phyloP scores from a whole-genome alignment of 176 grass and related monocot genomes.

The Triticum dicoccoides region DNA sequence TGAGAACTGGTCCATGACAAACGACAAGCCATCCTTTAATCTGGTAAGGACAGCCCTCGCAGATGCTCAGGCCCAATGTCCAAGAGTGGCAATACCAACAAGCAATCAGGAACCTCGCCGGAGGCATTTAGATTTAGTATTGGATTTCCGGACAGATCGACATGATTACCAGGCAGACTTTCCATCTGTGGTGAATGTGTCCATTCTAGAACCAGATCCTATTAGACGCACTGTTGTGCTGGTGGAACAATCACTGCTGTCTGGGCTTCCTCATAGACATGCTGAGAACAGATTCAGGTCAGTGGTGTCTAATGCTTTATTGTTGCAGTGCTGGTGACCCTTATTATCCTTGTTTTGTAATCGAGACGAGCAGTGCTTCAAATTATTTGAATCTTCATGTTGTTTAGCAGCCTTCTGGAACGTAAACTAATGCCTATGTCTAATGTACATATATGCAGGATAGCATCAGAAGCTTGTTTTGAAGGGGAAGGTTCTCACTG shows the following conservation, averaged over 20 bases:
- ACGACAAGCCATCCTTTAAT: slow-evolving; percentile 45
- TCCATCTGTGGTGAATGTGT: slow-evolving; percentile 61
- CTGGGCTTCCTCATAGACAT: slow-evolving; percentile 40
- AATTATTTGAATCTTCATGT: not conserved
- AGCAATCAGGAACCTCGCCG: slow-evolving; percentile 27
- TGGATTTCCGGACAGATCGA: slow-evolving; percentile 51
- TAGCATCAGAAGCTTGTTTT: slow-evolving; percentile 75
- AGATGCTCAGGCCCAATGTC: slow-evolving; percentile 47
- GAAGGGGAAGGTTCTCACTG: slow-evolving; percentile 83
- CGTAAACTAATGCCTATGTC: not conserved
- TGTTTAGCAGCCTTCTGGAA: slow-evolving; percentile 1
- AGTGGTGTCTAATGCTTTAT: slow-evolving; percentile 13
- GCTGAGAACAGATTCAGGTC: slow-evolving; percentile 87
- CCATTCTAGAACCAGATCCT: slow-evolving; percentile 54
- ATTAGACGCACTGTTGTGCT: slow-evolving; percentile 20
- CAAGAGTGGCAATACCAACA: slow-evolving; percentile 27
- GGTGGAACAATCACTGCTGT: slow-evolving; percentile 30
- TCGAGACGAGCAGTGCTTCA: not conserved
- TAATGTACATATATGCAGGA: slow-evolving; percentile 46
- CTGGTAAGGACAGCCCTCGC: slow-evolving; percentile 62
- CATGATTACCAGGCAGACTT: slow-evolving; percentile 48
- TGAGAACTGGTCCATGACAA: slow-evolving; percentile 42
- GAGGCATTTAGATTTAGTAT: slow-evolving; percentile 70
- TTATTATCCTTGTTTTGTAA: not conserved
- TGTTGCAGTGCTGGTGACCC: not conserved